Percentiles rank a stretch among this genome's conserved stretches.
phyloP scores from a whole-genome alignment of 1,139 yeast species.

The Pichia sp. region DNA sequence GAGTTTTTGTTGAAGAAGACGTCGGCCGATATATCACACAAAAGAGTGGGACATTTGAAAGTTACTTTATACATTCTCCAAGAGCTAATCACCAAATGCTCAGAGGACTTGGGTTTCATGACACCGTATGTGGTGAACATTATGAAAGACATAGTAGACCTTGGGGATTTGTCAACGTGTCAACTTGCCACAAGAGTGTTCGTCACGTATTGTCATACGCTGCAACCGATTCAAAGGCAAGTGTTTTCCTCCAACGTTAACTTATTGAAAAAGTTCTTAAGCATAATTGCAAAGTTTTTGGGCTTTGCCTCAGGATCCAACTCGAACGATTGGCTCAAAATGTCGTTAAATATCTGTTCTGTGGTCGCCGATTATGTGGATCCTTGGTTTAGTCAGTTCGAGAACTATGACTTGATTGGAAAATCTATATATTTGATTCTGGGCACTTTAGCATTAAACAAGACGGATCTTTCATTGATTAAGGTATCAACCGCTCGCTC shows the following conservation, averaged over 20 bases:
- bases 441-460: constrained; percentile 17
- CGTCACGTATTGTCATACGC: constrained; percentile 55
- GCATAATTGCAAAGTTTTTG: constrained; percentile 39
- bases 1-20: constrained; percentile 63
- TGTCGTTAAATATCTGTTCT: constrained; percentile 26
- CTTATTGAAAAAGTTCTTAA: constrained; percentile 50
- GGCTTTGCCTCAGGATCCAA: constrained; percentile 28
- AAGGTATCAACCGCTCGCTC: constrained; percentile 16
- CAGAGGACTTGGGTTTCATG: constrained; percentile 78
- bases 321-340: constrained; percentile 27
- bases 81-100: constrained; percentile 69
- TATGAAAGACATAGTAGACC: constrained; percentile 39
- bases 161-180: constrained; percentile 53
- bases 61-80: constrained; percentile 73
- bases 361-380: constrained; percentile 24
- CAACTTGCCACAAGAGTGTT: constrained; percentile 51
- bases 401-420: constrained; percentile 21
- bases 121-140: constrained; percentile 58
- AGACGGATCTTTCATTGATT: constrained; percentile 20
- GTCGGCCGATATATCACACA: constrained; percentile 55
- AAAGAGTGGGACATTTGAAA: constrained; percentile 70
- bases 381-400: constrained; percentile 20
- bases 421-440: constrained; percentile 22
- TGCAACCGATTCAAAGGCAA: constrained; percentile 49
- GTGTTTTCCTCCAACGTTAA: constrained; percentile 68